phyloP scores from a whole-genome alignment of 2,329 filamentous ascomycete genomes.

The Aotearoamyces nothofagi region DNA sequence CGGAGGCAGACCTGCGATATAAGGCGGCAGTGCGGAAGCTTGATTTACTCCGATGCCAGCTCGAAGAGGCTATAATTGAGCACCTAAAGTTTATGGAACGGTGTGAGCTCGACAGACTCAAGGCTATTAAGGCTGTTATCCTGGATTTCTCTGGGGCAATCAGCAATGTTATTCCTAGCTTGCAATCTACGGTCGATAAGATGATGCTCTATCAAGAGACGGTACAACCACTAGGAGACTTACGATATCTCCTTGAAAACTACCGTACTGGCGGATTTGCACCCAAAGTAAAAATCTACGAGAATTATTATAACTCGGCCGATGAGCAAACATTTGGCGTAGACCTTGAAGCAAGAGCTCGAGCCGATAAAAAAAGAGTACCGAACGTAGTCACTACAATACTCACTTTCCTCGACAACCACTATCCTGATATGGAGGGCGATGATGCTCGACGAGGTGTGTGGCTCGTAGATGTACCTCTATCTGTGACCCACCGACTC shows the following conservation, averaged over 20 bases:
- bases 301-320: slow-evolving; percentile 98
- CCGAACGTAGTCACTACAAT: slow-evolving; percentile 85
- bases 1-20: slow-evolving; percentile 86
- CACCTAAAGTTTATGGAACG: slow-evolving; percentile 94
- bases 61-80: slow-evolving; percentile 90
- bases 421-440: slow-evolving; percentile 93
- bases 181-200: slow-evolving; percentile 91
- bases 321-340: slow-evolving; percentile 97
- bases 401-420: slow-evolving; percentile 86
- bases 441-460: slow-evolving; percentile 85
- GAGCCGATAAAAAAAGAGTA: slow-evolving; percentile 90
- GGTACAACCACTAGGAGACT: slow-evolving; percentile 79
- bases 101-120: slow-evolving; percentile 88
- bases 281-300: slow-evolving; percentile 82
- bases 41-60: slow-evolving; percentile 76
- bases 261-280: slow-evolving; percentile 90
- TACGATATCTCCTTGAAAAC: slow-evolving; percentile 86
- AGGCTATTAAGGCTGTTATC: slow-evolving; percentile 95
- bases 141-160: slow-evolving; percentile 95
- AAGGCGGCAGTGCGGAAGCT: slow-evolving; percentile 74
- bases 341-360: slow-evolving; percentile 86
- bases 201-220: slow-evolving; percentile 99
- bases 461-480: slow-evolving; percentile 85
- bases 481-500: slow-evolving; percentile 72
- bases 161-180: slow-evolving; percentile 91